Evolutionary conservation across 768 basidiomycete genomes (phyloP).

Genomic region (Boletellus ananiceps): DNA sequence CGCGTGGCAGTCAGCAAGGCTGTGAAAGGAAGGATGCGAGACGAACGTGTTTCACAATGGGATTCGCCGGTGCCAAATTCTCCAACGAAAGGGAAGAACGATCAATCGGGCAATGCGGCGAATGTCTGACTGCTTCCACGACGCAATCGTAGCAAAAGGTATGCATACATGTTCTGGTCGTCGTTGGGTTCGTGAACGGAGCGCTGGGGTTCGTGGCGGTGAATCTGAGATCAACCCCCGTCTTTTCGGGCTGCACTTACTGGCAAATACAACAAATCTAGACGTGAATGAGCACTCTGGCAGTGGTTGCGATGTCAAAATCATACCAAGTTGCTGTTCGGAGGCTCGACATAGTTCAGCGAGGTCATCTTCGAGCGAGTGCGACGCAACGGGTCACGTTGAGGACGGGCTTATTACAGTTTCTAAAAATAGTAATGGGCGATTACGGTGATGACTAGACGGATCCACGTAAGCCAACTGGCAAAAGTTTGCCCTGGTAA

Average conservation of each 20-base stretch:
- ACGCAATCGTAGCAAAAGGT: constrained; percentile 89
- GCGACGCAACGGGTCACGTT: constrained; percentile 4
- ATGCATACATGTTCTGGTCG: constrained; percentile 71
- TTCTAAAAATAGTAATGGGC: constrained; percentile 13
- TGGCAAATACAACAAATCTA: constrained; percentile 79
- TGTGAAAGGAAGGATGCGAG: constrained; percentile 3
- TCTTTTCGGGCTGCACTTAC: constrained; percentile 30
- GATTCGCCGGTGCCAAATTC: constrained; percentile 65
- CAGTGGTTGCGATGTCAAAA: neutral
- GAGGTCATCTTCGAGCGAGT: constrained; percentile 20
- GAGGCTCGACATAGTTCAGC: constrained; percentile 52
- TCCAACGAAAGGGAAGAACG: constrained; percentile 56
- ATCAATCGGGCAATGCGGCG: constrained; percentile 80
- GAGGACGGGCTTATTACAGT: neutral
- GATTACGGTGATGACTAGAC: too few species aligned
- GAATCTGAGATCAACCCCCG: constrained; percentile 6
- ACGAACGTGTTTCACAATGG: constrained; percentile 60
- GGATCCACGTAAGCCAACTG: too few species aligned
- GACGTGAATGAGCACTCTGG: constrained; percentile 1
- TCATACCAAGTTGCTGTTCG: constrained; percentile 66
- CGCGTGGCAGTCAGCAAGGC: constrained; percentile 2
- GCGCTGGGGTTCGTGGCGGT: constrained; percentile 34
- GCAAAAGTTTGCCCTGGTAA: too few species aligned
- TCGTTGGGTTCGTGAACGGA: constrained; percentile 74
- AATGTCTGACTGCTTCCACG: constrained; percentile 57